Evolutionary conservation across 2,329 filamentous ascomycete genomes (phyloP).

Genomic region (Cercospora janseana): DNA sequence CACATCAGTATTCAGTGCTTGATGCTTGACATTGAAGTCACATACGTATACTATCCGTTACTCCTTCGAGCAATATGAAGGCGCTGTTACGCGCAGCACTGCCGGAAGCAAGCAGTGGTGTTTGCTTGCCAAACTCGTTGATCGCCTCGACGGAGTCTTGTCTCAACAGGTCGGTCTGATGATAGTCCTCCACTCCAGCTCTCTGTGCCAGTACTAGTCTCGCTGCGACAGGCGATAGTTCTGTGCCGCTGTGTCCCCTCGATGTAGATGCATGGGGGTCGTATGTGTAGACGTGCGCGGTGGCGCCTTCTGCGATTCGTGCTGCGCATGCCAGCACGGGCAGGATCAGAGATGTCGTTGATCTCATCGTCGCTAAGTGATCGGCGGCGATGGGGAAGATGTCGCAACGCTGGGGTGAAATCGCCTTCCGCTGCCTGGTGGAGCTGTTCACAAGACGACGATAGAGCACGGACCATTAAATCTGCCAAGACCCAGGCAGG

Average conservation of each 20-base stretch:
- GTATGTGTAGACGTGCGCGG: conserved; percentile 41
- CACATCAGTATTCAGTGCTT: background rate
- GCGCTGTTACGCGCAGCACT: conserved; percentile 21
- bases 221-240: conserved; percentile 45
- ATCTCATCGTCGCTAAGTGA: conserved; percentile 43
- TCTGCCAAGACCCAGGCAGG: conserved; percentile 1
- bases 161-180: conserved; percentile 43
- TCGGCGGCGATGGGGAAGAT: conserved; percentile 8
- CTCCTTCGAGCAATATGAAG: conserved; percentile 32
- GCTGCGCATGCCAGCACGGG: conserved; percentile 42
- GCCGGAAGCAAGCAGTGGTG: conserved; percentile 42
- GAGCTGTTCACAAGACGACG: conserved; percentile 8
- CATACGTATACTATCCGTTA: conserved; percentile 25
- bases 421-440: background rate
- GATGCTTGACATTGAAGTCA: background rate
- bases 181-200: conserved; percentile 51
- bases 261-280: conserved; percentile 31
- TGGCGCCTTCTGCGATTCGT: conserved; percentile 30
- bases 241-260: conserved; percentile 5
- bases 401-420: background rate
- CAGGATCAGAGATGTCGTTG: conserved; percentile 41
- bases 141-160: conserved; percentile 47
- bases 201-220: conserved; percentile 53
- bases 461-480: background rate
- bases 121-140: conserved; percentile 47